Evolutionary conservation across 1,284 basidiomycete species (phyloP), one percentile per base, ranked within the genome.

Genomic region (Fomitopsis palustris): DNA sequence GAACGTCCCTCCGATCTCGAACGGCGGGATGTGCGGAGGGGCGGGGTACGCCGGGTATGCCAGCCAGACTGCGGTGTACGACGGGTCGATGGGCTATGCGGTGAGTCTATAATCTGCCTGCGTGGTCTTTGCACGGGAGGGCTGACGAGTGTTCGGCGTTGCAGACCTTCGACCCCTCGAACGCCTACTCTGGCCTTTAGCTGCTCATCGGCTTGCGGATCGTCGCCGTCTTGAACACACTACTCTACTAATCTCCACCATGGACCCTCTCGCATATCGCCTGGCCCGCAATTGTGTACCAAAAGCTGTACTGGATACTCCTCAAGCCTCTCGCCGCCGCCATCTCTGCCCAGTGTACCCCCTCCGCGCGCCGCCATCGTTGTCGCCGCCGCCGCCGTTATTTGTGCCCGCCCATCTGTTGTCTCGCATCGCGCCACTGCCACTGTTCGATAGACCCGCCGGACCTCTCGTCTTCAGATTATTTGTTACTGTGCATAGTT

Each of bases 1-100:
- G n/a, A 33, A 14, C n/a, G 33, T 52, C 29, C 49, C 49, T n/a
- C 49, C 49, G 49, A 19, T 52, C 9, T 25, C 19, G 3, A 37
- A 14, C 35, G 31, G 49, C 49, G 49, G 49, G 49, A 52, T 52
- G 31, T 52, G 49, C 49, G 49, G 49, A 52, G 49, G 49, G 49
- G 19, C 49, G 12, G 49, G 49, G 17, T 52, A 52, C 33, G 49
- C 49, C 4, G 31, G 31, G 29, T 52, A 52, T n/a, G 49, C 35
- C 3, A 14, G 31, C 49, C 31, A 33, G 12, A 9, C 49, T n/a
- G n/a, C 49, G 49, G 49, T 52, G 49, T 52, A 52, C 31, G 49
- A 52, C 31, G 49, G 31, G 23, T 27, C 23, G 31, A 52, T 52
- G 49, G 7, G n/a, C 4, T 52, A 52, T 35, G 31, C 31, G 31